phyloP scores from a whole-genome alignment of 164 flowering plant species.

The Vitis cinerea region DNA sequence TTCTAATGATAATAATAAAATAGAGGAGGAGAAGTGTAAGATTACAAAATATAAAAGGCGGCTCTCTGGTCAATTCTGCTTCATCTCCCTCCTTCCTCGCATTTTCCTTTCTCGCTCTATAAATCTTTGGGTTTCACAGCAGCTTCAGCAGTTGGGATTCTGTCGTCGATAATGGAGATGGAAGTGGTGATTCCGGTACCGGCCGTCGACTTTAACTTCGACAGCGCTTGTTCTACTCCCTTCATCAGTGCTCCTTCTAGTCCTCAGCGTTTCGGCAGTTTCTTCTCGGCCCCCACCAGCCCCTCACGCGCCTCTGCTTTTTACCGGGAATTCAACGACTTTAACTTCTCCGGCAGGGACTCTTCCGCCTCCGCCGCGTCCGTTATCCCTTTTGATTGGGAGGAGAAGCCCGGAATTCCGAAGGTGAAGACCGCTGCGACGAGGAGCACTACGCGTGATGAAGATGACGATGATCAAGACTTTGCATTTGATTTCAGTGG shows the following conservation, averaged over 20 bases:
- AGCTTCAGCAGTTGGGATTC: not conserved
- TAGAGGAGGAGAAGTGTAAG: no score
- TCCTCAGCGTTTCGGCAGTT: conserved; percentile 36
- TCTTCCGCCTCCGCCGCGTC: conserved; percentile 5
- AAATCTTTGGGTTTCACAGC: not conserved
- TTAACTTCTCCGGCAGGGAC: not conserved
- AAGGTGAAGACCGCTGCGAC: conserved; percentile 4
- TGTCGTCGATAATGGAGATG: conserved; percentile 22
- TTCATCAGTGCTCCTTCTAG: conserved; percentile 66
- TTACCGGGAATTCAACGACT: conserved; percentile 12
- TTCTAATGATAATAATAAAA: no score
- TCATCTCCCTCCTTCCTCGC: conserved; percentile 2
- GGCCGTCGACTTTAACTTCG: conserved; percentile 50
- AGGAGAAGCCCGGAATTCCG: conserved; percentile 32
- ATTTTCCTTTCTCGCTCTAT: not conserved
- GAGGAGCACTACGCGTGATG: not conserved
- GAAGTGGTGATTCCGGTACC: conserved; percentile 31
- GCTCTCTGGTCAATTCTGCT: conserved; percentile 16
- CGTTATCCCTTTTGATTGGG: conserved; percentile 25
- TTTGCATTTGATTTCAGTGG: conserved; percentile 64
- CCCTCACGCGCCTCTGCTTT: conserved; percentile 29
- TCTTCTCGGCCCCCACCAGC: conserved; percentile 48
- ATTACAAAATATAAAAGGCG: conserved; percentile 9
- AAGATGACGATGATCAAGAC: conserved; percentile 22
- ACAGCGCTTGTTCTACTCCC: conserved; percentile 55